Base-by-base conservation (phyloP, 164 flowering plant species). In the Sextonia rubra region DNA sequence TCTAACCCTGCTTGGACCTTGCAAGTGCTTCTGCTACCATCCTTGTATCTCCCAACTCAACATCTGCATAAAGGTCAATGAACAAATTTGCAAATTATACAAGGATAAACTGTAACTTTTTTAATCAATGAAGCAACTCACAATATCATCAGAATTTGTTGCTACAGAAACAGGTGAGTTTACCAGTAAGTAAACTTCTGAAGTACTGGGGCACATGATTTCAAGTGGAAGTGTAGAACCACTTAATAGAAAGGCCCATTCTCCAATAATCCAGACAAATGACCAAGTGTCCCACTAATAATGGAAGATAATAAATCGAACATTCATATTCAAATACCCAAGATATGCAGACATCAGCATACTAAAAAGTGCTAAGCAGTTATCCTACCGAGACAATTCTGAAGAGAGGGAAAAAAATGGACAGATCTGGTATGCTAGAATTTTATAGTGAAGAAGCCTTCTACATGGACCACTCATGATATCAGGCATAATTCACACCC, bases 21-120 rank as follows among this genome's bases (percentile, higher is more conserved):
- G 88, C 86, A 80, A 96, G 91, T 71, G 98, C 98, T 79, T 89
- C 95, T 71, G 99, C 99, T 24, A 96, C 90, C 61, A 90, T 78
- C 77, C 85, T 87, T 74, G 97, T 83, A 69, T 96, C 97, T 71
- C 88, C 87, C 74, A 81, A 69, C 71, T 81, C 95, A 60, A 85
- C 85, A 77, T 91, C 98, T 95, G 77, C 80, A 75, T 47, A 65
- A 63, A 77, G 25, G 60, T 73, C 74, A 69, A 70, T n/a, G 69
- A 70, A 69, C 25, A 61, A 65, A 64, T 23, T 61, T 6, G 22
- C 12, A 66, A 66, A 44, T 27, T 30, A 64, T 64, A 26, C 27
- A 64, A 12, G 14, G 11, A 15, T 30, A n/a, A 64, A 64, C 20
- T 26, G 3, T 37, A 12, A 29, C 20, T n/a, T 14, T 26, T 26